These are phyloP conservation scores for Boechera divaricarpa DNA, from an alignment of 345 rosid genomes.

Conservation along the genomic window DNA sequence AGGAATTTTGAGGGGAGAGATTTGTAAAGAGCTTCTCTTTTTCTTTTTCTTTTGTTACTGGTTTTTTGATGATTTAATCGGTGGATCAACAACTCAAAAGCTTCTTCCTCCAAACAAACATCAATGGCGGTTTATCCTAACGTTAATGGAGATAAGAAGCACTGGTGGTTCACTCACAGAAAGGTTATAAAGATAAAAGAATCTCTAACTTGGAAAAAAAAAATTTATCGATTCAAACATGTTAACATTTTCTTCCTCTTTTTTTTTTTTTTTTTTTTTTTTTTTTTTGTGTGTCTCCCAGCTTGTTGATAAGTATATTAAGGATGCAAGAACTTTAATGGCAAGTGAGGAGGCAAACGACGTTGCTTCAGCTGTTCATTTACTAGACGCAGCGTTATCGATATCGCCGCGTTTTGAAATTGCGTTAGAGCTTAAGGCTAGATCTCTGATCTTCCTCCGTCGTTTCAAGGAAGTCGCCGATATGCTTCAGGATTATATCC, in stretches of 20 bases:
- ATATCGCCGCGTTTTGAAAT: constrained; percentile 69
- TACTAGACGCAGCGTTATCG: constrained; percentile 78
- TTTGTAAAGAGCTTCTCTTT: neutral
- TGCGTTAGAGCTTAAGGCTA: constrained; percentile 47
- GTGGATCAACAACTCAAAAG: neutral
- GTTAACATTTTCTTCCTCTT: neutral
- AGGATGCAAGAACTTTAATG: constrained; percentile 73
- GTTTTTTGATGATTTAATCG: constrained; percentile 5
- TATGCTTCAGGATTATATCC: constrained; percentile 81
- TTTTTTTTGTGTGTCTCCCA: constrained; percentile 18
- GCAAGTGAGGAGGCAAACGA: constrained; percentile 68
- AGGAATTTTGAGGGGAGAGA: constrained; percentile 14
- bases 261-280: neutral
- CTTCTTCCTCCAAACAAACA: neutral
- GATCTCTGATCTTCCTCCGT: constrained; percentile 41
- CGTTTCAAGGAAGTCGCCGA: constrained; percentile 46
- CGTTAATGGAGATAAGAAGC: constrained; percentile 62
- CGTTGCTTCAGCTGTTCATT: constrained; percentile 65
- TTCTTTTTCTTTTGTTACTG: too few relatives aligned
- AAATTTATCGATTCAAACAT: neutral
- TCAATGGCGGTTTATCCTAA: constrained; percentile 46
- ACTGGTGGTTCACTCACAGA: constrained; percentile 92
- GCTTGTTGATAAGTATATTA: constrained; percentile 77
- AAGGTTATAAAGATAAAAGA: constrained; percentile 48
- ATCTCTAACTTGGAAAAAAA: neutral